Evolutionary conservation across 305 asterid genomes (phyloP).

Genomic region (Solanum hybrid): DNA sequence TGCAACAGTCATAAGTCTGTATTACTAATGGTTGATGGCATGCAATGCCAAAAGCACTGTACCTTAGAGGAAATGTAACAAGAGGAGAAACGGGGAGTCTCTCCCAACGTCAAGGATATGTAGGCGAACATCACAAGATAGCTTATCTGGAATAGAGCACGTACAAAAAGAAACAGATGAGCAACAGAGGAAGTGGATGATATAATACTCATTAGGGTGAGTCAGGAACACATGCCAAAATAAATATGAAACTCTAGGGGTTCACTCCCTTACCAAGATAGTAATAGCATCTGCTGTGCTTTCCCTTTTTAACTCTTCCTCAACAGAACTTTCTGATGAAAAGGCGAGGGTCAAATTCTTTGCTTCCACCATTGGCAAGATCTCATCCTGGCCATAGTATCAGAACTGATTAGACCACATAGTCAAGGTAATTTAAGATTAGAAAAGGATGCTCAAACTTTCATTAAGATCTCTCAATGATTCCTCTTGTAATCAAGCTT

Average conservation of each 20-base stretch:
- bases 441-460: background rate
- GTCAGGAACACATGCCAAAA: background rate
- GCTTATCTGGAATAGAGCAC: conserved; percentile 68
- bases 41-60: conserved; percentile 6
- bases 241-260: background rate
- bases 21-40: background rate
- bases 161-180: conserved; percentile 2
- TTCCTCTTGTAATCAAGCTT: background rate
- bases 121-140: conserved; percentile 99
- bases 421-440: background rate
- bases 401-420: conserved; percentile 12
- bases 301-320: conserved; percentile 97
- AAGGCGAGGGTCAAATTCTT: conserved; percentile 73
- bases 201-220: background rate
- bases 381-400: conserved; percentile 63
- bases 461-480: background rate
- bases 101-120: conserved; percentile 97
- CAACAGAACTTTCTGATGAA: conserved; percentile 93
- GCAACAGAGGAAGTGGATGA: conserved; percentile 3
- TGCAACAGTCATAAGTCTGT: background rate
- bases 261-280: conserved; percentile 53
- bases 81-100: conserved; percentile 72
- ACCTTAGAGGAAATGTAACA: conserved; percentile 93
- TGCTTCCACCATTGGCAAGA: conserved; percentile 71
- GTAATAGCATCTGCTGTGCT: conserved; percentile 97